Evolutionary conservation across 2,329 filamentous ascomycete species (phyloP), one percentile per base, ranked within the genome.

Genomic region (Paraphoma chrysanthemicola): DNA sequence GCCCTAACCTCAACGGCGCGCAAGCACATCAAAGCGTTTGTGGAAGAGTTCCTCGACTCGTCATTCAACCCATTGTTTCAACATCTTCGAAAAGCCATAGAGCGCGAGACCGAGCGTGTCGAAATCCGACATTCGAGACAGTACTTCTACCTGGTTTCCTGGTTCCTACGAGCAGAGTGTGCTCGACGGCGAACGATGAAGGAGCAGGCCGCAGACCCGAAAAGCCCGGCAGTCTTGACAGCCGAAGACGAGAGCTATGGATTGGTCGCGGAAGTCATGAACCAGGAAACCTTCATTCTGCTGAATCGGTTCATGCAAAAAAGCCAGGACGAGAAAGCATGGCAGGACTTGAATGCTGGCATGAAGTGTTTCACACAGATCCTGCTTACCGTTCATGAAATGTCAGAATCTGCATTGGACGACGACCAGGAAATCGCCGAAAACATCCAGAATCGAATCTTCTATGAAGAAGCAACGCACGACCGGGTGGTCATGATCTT

Each of bases 381-480:
- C 63, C 82, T 97, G 17, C 83, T 97, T 28, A 97, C 93, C 0
- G 90, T 98, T 2, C 93, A 97, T 69, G 92, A 96, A 59, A 98
- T 99, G 93, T 83, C 88, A 1, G 87, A 90, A 45, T 95, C 92
- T 1, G 84, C 86, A 0, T 85, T 91, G 30, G 93, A 97, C 60
- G 93, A 97, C n/a, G 92, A 99, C 64, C 90, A 96, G 71, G 95
- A 98, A 67, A 98, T 99, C 73, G 94, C 95, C 0, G 94, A 99
- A 73, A 99, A 99, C 67, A 97, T 96, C 11, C 87, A 97, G 50
- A 96, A 90, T 68, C 91, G 94, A 59, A 92, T 99, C n/a, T 99
- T 99, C 75, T 99, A 99, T 78, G 95, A 99, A 77, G 93, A 98
- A 71, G 87, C 91, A 0, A 97, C 93, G 0, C 93, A 99, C 70